Evolutionary conservation across 306 rosid genomes (phyloP).

Genomic region (Citrullus colocynthis): DNA sequence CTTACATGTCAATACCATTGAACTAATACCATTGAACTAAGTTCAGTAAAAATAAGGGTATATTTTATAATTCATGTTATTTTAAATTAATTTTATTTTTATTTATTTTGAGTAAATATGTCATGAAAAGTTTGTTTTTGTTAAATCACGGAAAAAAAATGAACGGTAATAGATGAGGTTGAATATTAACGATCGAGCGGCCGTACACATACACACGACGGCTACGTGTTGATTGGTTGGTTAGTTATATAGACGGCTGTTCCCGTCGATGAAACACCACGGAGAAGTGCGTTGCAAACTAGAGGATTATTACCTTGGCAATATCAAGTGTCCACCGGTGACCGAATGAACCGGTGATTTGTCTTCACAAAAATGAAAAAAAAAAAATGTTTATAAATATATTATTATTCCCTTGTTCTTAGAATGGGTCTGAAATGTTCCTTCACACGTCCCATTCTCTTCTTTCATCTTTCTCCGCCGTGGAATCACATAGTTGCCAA

Average conservation of each 20-base stretch:
- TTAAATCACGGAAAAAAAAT: neutral
- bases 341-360: conserved; percentile 44
- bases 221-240: conserved; percentile 2
- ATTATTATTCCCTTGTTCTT: conserved; percentile 36
- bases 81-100: too few species aligned
- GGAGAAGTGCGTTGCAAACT: neutral
- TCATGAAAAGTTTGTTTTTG: neutral
- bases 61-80: too few species aligned
- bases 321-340: conserved; percentile 26
- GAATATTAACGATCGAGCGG: neutral
- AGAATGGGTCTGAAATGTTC: conserved; percentile 40
- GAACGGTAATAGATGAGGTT: neutral
- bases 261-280: conserved; percentile 30
- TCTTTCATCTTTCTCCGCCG: conserved; percentile 7
- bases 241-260: conserved; percentile 21
- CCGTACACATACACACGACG: conserved; percentile 3
- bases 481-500: conserved; percentile 27
- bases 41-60: too few species aligned
- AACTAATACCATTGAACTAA: too few species aligned
- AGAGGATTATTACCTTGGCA: conserved; percentile 21
- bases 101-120: too few species aligned
- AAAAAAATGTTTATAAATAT: conserved; percentile 20
- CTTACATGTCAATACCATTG: too few species aligned
- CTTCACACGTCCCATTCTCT: conserved; percentile 33
- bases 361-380: conserved; percentile 27